Conservation (phyloP, 345 rosid genomes). For the Toxicodendron radicans region DNA sequence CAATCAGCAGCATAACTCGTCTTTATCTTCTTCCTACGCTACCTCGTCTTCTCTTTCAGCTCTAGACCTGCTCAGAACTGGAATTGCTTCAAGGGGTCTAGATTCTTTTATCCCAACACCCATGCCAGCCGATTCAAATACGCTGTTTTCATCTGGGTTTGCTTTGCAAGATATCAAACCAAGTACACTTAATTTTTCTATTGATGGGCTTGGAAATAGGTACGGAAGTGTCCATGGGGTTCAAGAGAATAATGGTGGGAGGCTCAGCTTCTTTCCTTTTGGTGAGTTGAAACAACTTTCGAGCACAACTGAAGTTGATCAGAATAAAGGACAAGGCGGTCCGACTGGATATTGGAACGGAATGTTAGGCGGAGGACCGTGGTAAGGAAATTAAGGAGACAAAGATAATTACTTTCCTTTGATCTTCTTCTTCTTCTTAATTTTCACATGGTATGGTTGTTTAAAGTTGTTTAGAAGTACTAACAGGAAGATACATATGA, state of each 20-base stretch:
- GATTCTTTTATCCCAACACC: constrained; percentile 39
- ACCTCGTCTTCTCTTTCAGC: constrained; percentile 37
- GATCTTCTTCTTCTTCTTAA: background rate
- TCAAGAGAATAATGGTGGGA: constrained; percentile 41
- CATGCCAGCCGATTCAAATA: constrained; percentile 29
- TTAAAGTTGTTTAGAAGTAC: constrained; percentile 26
- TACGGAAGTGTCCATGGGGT: constrained; percentile 21
- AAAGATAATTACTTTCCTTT: background rate
- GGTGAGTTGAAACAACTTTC: constrained; percentile 41
- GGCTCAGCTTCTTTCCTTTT: constrained; percentile 41
- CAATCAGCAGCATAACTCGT: constrained; percentile 15
- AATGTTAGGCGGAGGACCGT: constrained; percentile 44
- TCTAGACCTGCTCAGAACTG: constrained; percentile 46
- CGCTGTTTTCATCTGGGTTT: constrained; percentile 37
- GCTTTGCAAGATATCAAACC: constrained; percentile 51
- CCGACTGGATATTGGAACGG: constrained; percentile 53
- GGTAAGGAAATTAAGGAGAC: constrained; percentile 25
- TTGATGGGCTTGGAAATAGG: constrained; percentile 45
- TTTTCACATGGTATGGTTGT: constrained; percentile 27
- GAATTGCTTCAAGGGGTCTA: constrained; percentile 37
- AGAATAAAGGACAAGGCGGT: constrained; percentile 43
- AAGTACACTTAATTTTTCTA: constrained; percentile 39
- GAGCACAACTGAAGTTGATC: constrained; percentile 36
- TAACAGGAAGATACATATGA: constrained; percentile 31
- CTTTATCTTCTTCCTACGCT: constrained; percentile 23